These are phyloP conservation scores for Magnaporthales sp. DNA, from an alignment of 2,329 filamentous ascomycete species.

Conservation along the genomic window DNA sequence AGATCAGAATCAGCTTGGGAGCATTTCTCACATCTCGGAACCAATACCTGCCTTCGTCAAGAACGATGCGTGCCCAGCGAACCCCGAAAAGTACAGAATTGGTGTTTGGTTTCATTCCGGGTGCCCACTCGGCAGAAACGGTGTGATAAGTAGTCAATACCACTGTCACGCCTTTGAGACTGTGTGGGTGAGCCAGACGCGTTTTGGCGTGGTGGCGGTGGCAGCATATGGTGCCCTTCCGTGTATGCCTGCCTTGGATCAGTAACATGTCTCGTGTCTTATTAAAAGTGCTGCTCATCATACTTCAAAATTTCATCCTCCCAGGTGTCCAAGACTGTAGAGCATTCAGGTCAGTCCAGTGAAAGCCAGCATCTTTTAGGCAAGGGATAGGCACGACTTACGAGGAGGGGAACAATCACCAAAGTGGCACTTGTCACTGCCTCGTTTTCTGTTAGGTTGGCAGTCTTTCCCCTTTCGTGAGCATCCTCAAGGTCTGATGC, in stretches of 20 bases:
- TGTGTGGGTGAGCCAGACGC: slow-evolving; percentile 9
- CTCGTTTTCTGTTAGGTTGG: not conserved
- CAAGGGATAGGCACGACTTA: not conserved
- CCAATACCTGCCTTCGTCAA: slow-evolving; percentile 30
- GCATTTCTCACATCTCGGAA: not conserved
- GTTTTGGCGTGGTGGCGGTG: slow-evolving; percentile 21
- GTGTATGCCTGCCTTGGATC: slow-evolving; percentile 17
- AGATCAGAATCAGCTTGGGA: not conserved
- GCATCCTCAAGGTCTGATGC: slow-evolving; percentile 18
- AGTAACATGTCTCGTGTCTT: no score
- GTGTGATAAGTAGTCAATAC: slow-evolving; percentile 34
- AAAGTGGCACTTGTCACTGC: not conserved
- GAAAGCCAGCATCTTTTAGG: no score
- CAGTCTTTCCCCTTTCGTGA: no score
- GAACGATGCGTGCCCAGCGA: slow-evolving; percentile 28
- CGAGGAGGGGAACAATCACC: not conserved
- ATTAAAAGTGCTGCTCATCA: not conserved
- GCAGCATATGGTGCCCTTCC: slow-evolving; percentile 13
- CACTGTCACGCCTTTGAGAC: slow-evolving; percentile 15
- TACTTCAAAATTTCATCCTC: slow-evolving; percentile 23
- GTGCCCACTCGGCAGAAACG: slow-evolving; percentile 25
- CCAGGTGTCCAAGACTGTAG: slow-evolving; percentile 28
- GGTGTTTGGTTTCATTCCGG: not conserved
- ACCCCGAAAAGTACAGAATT: slow-evolving; percentile 21
- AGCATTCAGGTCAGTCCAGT: not conserved